Evolutionary conservation across 2,329 filamentous ascomycete genomes (phyloP).

Genomic region (Phaeosphaeriaceae sp.): DNA sequence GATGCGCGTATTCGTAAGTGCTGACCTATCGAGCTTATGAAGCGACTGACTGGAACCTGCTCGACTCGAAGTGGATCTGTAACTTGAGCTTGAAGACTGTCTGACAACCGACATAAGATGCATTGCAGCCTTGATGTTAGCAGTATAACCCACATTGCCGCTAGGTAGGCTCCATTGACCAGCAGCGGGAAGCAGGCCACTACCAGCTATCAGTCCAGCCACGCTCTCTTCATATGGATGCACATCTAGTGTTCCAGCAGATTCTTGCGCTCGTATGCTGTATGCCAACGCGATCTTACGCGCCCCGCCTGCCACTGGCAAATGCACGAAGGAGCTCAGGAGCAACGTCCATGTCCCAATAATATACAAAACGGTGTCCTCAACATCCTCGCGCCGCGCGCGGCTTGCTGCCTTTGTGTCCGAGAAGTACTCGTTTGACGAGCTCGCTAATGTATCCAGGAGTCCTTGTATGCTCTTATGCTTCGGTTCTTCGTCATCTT

Average conservation of each 20-base stretch:
- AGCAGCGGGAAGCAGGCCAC: slow-evolving; percentile 14
- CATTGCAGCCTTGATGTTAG: slow-evolving; percentile 12
- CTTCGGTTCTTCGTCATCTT: not conserved
- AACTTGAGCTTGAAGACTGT: not conserved
- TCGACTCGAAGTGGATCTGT: not conserved
- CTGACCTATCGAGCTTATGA: not conserved
- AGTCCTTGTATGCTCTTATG: not conserved
- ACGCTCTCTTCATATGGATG: slow-evolving; percentile 14
- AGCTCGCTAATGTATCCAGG: not conserved
- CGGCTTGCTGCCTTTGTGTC: slow-evolving; percentile 12
- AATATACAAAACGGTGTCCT: slow-evolving; percentile 28
- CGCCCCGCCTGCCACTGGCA: slow-evolving; percentile 4
- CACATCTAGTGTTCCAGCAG: not conserved
- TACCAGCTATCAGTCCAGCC: slow-evolving; percentile 11
- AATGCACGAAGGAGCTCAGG: slow-evolving; percentile 21
- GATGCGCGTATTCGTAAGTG: not conserved
- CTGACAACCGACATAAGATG: slow-evolving; percentile 13
- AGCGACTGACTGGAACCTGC: not conserved
- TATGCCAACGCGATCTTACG: slow-evolving; percentile 19
- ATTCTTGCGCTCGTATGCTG: slow-evolving; percentile 3
- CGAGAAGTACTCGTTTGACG: not conserved
- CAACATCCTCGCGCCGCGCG: slow-evolving; percentile 17
- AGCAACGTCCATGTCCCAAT: slow-evolving; percentile 27
- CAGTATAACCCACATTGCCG: slow-evolving; percentile 6
- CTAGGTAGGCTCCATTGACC: not conserved